Conservation (phyloP, 2,329 filamentous ascomycete species). For the Aureobasidium vineae region DNA sequence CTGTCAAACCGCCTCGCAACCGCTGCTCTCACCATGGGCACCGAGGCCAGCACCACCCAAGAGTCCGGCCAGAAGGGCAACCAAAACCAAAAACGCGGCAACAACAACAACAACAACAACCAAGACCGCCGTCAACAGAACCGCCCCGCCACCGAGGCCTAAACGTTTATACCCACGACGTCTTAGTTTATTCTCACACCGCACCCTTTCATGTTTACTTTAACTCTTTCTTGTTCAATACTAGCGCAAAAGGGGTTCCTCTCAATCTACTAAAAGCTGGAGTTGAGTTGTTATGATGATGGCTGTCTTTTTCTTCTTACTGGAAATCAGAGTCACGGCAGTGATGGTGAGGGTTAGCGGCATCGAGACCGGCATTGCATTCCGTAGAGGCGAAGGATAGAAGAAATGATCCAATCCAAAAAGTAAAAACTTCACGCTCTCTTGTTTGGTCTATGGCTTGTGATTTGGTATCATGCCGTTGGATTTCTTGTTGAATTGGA, state of each 20-base stretch:
- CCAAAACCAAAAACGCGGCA: slow-evolving; percentile 29
- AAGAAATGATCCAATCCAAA: slow-evolving; percentile 26
- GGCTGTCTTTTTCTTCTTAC: slow-evolving; percentile 21
- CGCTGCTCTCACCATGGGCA: slow-evolving; percentile 51
- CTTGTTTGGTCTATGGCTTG: not conserved
- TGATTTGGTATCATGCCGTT: not conserved
- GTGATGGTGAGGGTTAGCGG: slow-evolving; percentile 26
- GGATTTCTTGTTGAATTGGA: not conserved
- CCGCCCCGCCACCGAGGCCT: slow-evolving; percentile 28
- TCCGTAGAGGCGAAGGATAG: slow-evolving; percentile 28
- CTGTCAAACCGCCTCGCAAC: slow-evolving; percentile 90
- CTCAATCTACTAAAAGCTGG: slow-evolving; percentile 20
- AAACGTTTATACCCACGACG: slow-evolving; percentile 9
- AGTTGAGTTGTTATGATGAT: slow-evolving; percentile 24
- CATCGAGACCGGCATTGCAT: slow-evolving; percentile 23
- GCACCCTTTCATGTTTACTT: slow-evolving; percentile 14
- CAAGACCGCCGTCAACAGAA: slow-evolving; percentile 28
- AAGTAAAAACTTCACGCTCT: slow-evolving; percentile 10
- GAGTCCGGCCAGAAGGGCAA: slow-evolving; percentile 28
- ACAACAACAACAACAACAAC: slow-evolving; percentile 27
- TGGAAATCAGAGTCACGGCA: slow-evolving; percentile 21
- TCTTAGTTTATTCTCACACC: slow-evolving; percentile 7
- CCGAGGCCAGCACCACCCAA: slow-evolving; percentile 32
- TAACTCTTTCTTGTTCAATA: slow-evolving; percentile 15
- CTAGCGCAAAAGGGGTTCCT: slow-evolving; percentile 4